Base-by-base conservation (phyloP, 805 yeast genomes). In the Nakazawaea anatomiae region DNA sequence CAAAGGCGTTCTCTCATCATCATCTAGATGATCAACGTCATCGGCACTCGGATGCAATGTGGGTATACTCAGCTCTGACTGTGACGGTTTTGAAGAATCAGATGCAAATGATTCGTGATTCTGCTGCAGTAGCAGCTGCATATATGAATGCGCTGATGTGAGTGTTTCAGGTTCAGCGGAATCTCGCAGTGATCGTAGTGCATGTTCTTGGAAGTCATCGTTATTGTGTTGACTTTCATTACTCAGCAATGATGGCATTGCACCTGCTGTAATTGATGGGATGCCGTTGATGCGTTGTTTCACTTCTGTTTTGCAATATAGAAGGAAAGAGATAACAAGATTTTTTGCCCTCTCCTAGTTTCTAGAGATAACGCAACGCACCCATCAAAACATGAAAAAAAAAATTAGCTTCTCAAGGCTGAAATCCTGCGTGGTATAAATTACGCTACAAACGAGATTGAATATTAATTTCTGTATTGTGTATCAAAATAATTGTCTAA, bases 1-100 rank as follows among this genome's bases (percentile, higher is more conserved):
- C 30, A 47, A 42, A 11, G 50, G 50, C 5, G 50, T 40, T 27
- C 9, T 32, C 34, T 47, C 50, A 14, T 34, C 29, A 8, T 9
- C 30, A 14, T 14, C 27, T 5, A 28, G 27, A 4, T 11, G 12
- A 25, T 18, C 25, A 18, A 18, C 25, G 25, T 2, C 25, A 18
- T 18, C 3, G 25, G 25, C 25, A 18, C 3, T 18, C 2, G 25
- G 25, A 18, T 18, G 25, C 25, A 18, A 18, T 18, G 25, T 18
- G 25, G 25, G 25, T 18, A 18, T 18, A 18, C 25, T 18, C 25
- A 18, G 25, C 25, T 18, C 25, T 18, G 25, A 18, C 25, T 18
- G 25, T 18, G 25, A 9, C 3, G 36, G 36, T 34, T 12, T 34
- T 34, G 36, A 34, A 4, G 31, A 10, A 12, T 35, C n/a, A 18